Evolutionary conservation across 805 yeast species (phyloP).

Genomic region (Vanderwaltozyma polyspora): DNA sequence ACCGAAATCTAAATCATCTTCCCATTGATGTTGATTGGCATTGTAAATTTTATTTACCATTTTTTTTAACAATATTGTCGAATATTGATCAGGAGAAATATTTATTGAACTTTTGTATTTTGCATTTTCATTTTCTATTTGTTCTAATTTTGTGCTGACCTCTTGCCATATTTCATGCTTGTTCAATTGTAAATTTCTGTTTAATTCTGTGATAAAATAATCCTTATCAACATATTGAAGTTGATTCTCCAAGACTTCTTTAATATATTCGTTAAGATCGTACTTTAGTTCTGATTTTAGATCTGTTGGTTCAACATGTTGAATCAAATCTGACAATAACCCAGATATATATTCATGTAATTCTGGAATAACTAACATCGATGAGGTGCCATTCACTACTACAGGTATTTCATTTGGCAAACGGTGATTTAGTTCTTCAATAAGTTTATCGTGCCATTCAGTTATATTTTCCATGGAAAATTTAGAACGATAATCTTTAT

Average conservation of each 20-base stretch:
- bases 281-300: slow-evolving; percentile 8
- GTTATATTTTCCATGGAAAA: slow-evolving; percentile 16
- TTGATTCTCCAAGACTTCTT: slow-evolving; percentile 22
- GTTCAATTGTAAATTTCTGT: slow-evolving; percentile 16
- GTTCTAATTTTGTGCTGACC: slow-evolving; percentile 6
- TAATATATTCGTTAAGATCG: slow-evolving; percentile 22
- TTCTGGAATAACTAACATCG: slow-evolving; percentile 24
- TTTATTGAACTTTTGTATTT: slow-evolving; percentile 1
- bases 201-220: slow-evolving; percentile 19
- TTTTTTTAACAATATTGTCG: slow-evolving; percentile 19
- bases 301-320: slow-evolving; percentile 1
- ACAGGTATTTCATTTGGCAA: slow-evolving; percentile 26
- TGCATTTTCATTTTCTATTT: background rate
- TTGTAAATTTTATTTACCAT: slow-evolving; percentile 24
- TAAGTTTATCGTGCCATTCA: slow-evolving; percentile 11
- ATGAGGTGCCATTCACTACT: slow-evolving; percentile 14
- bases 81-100: slow-evolving; percentile 2
- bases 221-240: slow-evolving; percentile 23
- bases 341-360: slow-evolving; percentile 16
- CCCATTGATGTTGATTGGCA: slow-evolving; percentile 25
- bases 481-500: background rate
- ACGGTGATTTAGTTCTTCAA: slow-evolving; percentile 10
- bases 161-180: slow-evolving; percentile 22
- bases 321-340: slow-evolving; percentile 9
- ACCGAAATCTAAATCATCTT: slow-evolving; percentile 27